Evolutionary conservation across 768 basidiomycete species (phyloP), one percentile per base, ranked within the genome.

Genomic region (Tephrocybe rancida): DNA sequence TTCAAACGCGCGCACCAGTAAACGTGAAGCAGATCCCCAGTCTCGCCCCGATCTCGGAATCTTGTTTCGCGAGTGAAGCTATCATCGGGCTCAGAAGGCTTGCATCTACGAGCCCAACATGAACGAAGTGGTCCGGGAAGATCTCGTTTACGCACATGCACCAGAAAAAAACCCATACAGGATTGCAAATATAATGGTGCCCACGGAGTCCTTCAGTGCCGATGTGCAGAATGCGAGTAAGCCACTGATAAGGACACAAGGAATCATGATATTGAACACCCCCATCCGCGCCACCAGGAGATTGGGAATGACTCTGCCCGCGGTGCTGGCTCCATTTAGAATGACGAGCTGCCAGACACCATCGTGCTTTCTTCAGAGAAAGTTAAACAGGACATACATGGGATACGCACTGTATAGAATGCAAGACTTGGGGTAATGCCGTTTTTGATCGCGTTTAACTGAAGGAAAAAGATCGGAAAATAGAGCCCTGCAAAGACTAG

Each of bases 381-480:
- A 25, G 30, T 5, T 24, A n/a, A 14, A 61, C 44, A 38, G 18
- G 46, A 57, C 9, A 32, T n/a, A 22, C 16, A 48, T 41, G 19
- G 19, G 11, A 26, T 18, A 54, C 69, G 25, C 52, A 85, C 84
- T 26, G 76, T 76, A 54, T 85, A 84, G 54, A 86, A 85, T 0
- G 84, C 80, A 4, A 86, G 68, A n/a, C 64, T 67, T 8, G 72
- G 63, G 14, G 69, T 63, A 34, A 81, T 70, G 1, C 77, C 76
- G 50, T 81, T 80, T 44, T 71, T 66, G 25, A 80, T 69, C 0
- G 83, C 73, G 52, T 80, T 76, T 11, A 85, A 64, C 56, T 86
- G 85, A 6, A 85, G 58, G 61, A 80, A 86, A 65, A 82, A 85
- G 16, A 82, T 68, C 0, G 83, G 82, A 42, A 73, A 81, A 54